Evolutionary conservation across 2,329 filamentous ascomycete species (phyloP).

Genomic region (Talaromyces piceae): DNA sequence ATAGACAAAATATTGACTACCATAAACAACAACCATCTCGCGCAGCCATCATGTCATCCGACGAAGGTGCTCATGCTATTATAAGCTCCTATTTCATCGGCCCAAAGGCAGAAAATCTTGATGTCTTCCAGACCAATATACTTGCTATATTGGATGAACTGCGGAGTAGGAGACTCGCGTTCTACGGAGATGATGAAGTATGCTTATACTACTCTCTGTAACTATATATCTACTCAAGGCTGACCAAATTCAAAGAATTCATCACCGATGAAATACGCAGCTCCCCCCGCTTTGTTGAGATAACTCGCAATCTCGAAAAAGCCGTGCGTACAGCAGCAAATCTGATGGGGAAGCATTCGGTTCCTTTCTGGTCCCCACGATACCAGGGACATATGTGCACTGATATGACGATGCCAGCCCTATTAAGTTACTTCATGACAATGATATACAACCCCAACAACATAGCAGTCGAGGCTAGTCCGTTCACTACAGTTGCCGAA

Average conservation of each 20-base stretch:
- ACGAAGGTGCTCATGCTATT: not conserved
- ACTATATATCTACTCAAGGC: not conserved
- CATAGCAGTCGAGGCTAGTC: slow-evolving; percentile 41
- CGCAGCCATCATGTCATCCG: not conserved
- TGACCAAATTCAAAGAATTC: not conserved
- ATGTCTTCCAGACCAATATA: not conserved
- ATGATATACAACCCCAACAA: slow-evolving; percentile 49
- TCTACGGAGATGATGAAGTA: not conserved
- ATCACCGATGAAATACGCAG: not conserved
- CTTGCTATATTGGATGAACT: not conserved
- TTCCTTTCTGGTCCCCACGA: slow-evolving; percentile 1
- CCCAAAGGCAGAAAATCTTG: not conserved
- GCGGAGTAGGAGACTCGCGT: not conserved
- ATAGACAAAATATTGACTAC: not conserved
- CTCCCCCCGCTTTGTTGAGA: not conserved
- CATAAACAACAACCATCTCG: not conserved
- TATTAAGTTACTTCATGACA: slow-evolving; percentile 43
- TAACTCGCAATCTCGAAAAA: not conserved
- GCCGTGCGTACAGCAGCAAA: not conserved
- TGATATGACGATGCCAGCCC: not conserved
- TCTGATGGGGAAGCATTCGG: not conserved
- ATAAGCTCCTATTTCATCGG: slow-evolving; percentile 1
- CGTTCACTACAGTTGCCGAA: slow-evolving; percentile 40
- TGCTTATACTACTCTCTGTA: not conserved
- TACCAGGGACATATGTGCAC: not conserved